Evolutionary conservation across 2,329 filamentous ascomycete genomes (phyloP).

Genomic region (Dryadomyces sulphureus): DNA sequence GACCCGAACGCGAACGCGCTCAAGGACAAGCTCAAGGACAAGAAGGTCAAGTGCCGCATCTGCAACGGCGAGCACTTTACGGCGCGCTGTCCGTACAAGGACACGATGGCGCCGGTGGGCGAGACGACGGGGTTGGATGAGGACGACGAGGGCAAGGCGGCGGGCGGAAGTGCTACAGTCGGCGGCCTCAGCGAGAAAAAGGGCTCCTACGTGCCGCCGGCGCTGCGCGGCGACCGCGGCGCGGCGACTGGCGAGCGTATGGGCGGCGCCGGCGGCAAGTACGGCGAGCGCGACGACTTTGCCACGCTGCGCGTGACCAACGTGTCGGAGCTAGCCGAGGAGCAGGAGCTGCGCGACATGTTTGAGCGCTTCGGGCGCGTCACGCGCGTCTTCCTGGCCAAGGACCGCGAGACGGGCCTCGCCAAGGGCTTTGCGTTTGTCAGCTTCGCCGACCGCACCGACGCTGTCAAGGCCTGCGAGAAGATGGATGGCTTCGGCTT

Average conservation of each 20-base stretch:
- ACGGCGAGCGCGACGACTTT: slow-evolving; percentile 82
- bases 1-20: slow-evolving; percentile 58
- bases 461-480: slow-evolving; percentile 83
- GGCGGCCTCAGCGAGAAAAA: slow-evolving; percentile 52
- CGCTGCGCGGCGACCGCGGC: slow-evolving; percentile 63
- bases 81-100: slow-evolving; percentile 97
- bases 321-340: slow-evolving; percentile 95
- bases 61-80: slow-evolving; percentile 99
- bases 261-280: slow-evolving; percentile 58
- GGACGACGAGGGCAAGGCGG: slow-evolving; percentile 40
- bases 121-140: slow-evolving; percentile 46
- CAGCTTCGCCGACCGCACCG: slow-evolving; percentile 79
- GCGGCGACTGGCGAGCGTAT: slow-evolving; percentile 48
- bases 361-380: slow-evolving; percentile 96
- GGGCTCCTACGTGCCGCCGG: slow-evolving; percentile 86
- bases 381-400: slow-evolving; percentile 92
- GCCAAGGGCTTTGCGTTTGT: slow-evolving; percentile 99
- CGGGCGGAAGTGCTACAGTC: slow-evolving; percentile 27
- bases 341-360: slow-evolving; percentile 88
- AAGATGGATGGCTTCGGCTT: slow-evolving; percentile 97
- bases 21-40: slow-evolving; percentile 84
- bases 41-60: slow-evolving; percentile 99
- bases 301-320: slow-evolving; percentile 96
- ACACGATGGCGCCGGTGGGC: slow-evolving; percentile 87
- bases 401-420: slow-evolving; percentile 88